Evolutionary conservation across 768 basidiomycete genomes (phyloP).

Genomic region (Daedalea quercina): DNA sequence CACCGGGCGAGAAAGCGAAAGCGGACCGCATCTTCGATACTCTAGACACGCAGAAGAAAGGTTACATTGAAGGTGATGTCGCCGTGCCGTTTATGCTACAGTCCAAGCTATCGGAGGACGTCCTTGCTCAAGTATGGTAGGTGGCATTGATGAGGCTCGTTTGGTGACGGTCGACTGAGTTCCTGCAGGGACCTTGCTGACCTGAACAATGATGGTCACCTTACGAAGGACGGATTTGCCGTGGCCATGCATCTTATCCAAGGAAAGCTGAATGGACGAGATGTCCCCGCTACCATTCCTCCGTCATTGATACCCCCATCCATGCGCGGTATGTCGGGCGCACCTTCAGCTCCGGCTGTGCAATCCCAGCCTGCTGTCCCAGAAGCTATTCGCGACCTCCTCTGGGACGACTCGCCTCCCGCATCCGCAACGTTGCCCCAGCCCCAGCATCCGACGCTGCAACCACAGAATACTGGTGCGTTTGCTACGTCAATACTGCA

Average conservation of each 20-base stretch:
- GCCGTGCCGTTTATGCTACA: conserved; percentile 95
- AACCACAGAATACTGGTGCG: conserved; percentile 33
- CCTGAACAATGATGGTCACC: conserved; percentile 76
- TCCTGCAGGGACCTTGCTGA: conserved; percentile 84
- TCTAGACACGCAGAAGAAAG: conserved; percentile 69
- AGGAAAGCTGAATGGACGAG: conserved; percentile 71
- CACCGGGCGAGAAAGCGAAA: conserved; percentile 66
- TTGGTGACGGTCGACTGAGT: background rate
- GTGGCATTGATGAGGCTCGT: conserved; percentile 23
- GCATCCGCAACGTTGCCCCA: conserved; percentile 34
- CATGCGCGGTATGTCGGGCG: conserved; percentile 43
- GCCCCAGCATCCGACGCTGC: conserved; percentile 32
- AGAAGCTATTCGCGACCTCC: conserved; percentile 37
- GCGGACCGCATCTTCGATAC: conserved; percentile 76
- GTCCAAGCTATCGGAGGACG: conserved; percentile 74
- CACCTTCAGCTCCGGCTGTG: conserved; percentile 31
- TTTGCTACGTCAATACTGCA: conserved; percentile 27
- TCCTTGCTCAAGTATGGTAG: conserved; percentile 89
- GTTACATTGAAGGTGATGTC: conserved; percentile 86
- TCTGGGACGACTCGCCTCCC: conserved; percentile 35
- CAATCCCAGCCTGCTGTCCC: conserved; percentile 30
- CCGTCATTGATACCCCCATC: conserved; percentile 76
- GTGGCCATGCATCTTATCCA: conserved; percentile 94
- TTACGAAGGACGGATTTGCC: conserved; percentile 91
- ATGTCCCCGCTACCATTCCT: conserved; percentile 68